Evolutionary conservation across 2,329 filamentous ascomycete genomes (phyloP).

Genomic region (Cercospora citrullina): DNA sequence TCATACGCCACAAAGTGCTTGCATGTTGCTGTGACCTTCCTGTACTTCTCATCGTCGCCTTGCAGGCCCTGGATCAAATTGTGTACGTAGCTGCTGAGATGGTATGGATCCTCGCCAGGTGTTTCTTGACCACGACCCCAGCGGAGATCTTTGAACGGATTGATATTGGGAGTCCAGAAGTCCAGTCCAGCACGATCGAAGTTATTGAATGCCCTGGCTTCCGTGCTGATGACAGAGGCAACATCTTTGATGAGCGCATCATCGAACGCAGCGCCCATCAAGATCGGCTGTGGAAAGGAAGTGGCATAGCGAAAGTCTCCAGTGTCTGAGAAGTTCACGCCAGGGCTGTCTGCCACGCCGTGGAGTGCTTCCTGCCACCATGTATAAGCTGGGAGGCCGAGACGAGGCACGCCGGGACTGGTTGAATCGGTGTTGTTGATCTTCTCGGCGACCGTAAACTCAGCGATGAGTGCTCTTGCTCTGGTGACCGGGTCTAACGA

Average conservation of each 20-base stretch:
- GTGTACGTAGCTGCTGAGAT: slow-evolving; percentile 39
- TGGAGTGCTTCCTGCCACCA: slow-evolving; percentile 66
- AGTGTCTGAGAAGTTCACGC: slow-evolving; percentile 55
- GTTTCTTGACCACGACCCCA: slow-evolving; percentile 38
- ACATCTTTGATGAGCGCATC: slow-evolving; percentile 61
- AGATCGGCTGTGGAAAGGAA: slow-evolving; percentile 65
- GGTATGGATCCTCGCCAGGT: slow-evolving; percentile 47
- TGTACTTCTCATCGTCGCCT: slow-evolving; percentile 39
- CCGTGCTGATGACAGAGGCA: slow-evolving; percentile 57
- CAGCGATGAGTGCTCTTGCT: slow-evolving; percentile 52
- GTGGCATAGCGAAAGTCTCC: slow-evolving; percentile 62
- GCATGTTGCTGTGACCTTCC: slow-evolving; percentile 49
- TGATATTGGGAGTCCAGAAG: slow-evolving; percentile 66
- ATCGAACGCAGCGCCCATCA: slow-evolving; percentile 64
- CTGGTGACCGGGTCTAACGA: slow-evolving; percentile 35
- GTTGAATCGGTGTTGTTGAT: slow-evolving; percentile 55
- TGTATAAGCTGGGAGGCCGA: slow-evolving; percentile 60
- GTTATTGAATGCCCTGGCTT: slow-evolving; percentile 67
- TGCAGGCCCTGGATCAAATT: slow-evolving; percentile 39
- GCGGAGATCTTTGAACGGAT: slow-evolving; percentile 58
- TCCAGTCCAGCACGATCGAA: slow-evolving; percentile 56
- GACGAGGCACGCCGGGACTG: slow-evolving; percentile 53
- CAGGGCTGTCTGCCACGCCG: slow-evolving; percentile 58
- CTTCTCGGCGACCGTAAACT: slow-evolving; percentile 55
- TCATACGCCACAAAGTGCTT: slow-evolving; percentile 47